These are phyloP conservation scores for Monilinia vaccinii-corymbosi DNA, from an alignment of 2,329 filamentous ascomycete genomes.

Conservation along the genomic window DNA sequence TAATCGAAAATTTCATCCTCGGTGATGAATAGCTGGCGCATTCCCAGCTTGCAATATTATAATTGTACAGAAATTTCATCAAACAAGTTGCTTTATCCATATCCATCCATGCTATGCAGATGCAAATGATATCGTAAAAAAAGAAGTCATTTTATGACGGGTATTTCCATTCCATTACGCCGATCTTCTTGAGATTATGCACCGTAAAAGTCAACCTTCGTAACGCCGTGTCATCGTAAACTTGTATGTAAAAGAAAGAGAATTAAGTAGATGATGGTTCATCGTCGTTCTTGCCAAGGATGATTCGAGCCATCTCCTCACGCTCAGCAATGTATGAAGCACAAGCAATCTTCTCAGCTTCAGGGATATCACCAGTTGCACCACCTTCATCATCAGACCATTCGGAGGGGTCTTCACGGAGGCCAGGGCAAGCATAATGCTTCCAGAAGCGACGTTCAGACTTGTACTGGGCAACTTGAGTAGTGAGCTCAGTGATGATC, in stretches of 20 bases:
- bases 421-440: conserved; percentile 52
- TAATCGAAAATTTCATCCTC: not conserved
- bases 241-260: not conserved
- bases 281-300: not conserved
- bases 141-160: conserved; percentile 1
- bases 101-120: not conserved
- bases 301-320: conserved; percentile 2
- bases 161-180: conserved; percentile 4
- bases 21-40: not conserved
- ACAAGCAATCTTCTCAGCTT: conserved; percentile 18
- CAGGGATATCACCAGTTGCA: conserved; percentile 43
- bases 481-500: conserved; percentile 42
- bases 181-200: not conserved
- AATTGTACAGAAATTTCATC: conserved; percentile 1
- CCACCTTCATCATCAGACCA: conserved; percentile 55
- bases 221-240: not conserved
- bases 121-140: not conserved
- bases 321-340: not conserved
- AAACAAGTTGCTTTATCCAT: not conserved
- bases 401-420: conserved; percentile 44
- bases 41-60: not conserved
- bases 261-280: not conserved
- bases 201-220: not conserved
- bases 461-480: conserved; percentile 42
- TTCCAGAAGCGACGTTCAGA: conserved; percentile 60